Base-by-base conservation (phyloP, 345 rosid species). In the Eucalyptus erythrocorys region DNA sequence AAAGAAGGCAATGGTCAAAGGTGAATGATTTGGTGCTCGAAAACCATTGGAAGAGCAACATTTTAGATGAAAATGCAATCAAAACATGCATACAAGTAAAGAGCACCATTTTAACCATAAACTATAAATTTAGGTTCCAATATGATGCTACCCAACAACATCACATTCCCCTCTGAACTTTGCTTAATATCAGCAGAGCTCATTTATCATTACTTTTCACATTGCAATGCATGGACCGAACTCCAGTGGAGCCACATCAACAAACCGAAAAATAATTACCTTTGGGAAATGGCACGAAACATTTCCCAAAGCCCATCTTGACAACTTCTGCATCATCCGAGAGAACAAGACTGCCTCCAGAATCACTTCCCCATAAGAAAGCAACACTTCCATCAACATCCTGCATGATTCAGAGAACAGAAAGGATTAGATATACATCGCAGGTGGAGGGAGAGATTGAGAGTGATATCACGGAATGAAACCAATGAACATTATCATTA, bases 261-360 rank as follows among this genome's bases (percentile, higher is more conserved):
- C n/a, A 24, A 24, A 5, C 64, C 10, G 4, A 2, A 10, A 84
- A 43, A 27, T 37, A 71, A 48, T 86, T 91, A 97, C 99, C 99
- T 95, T 96, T 96, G 48, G 99, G 99, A 89, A 98, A 97, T 88
- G 99, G 99, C 3, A 98, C 97, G 92, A 94, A 97, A 66, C 99
- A 98, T 92, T 95, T 96, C 80, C 99, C 99, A 89, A 97, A 95
- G 85, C 96, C 94, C 91, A 94, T 95, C 92, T 95, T 91, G 87
- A 96, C 92, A 76, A 94, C 89, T 59, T 94, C 94, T 22, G 88
- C 89, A 90, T 96, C 97, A 87, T 93, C 97, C 15, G 96, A 94
- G 86, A 95, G 89, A 92, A 96, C 95, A 48, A 95, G 98, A 90
- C 94, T 92, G 86, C 95, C 96, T 88, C 96, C 97, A 45, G 94